These are phyloP conservation scores for Claviceps purpurea DNA, from an alignment of 2,329 filamentous ascomycete species.

Conservation along the genomic window DNA sequence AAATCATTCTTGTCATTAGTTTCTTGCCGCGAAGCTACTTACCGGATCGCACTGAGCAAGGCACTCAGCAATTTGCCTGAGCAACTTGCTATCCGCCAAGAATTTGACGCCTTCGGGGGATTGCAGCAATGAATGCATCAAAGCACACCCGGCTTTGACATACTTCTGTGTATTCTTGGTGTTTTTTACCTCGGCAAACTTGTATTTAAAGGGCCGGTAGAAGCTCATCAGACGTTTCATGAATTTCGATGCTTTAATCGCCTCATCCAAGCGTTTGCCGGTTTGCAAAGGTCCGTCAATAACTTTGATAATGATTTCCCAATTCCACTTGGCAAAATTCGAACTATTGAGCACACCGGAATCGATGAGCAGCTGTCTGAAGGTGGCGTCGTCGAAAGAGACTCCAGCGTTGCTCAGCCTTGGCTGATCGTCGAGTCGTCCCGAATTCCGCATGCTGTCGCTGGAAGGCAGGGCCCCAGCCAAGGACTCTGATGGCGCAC, in stretches of 20 bases:
- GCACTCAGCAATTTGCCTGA: constrained; percentile 90
- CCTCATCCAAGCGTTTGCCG: constrained; percentile 84
- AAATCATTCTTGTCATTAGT: background rate
- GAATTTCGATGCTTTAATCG: constrained; percentile 89
- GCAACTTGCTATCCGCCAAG: constrained; percentile 78
- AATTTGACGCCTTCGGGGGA: constrained; percentile 76
- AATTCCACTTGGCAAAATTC: constrained; percentile 93
- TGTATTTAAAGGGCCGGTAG: constrained; percentile 91
- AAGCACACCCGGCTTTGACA: constrained; percentile 73
- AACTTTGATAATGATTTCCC: constrained; percentile 80
- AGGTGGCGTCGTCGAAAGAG: constrained; percentile 45
- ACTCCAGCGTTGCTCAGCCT: constrained; percentile 31
- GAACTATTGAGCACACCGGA: constrained; percentile 79
- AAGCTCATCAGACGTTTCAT: constrained; percentile 91
- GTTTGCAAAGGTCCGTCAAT: constrained; percentile 88
- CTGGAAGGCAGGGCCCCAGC: constrained; percentile 27
- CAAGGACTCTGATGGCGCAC: constrained; percentile 37
- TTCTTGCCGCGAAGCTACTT: constrained; percentile 15
- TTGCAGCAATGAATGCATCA: constrained; percentile 77
- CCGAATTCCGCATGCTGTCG: constrained; percentile 34
- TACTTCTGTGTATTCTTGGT: constrained; percentile 92
- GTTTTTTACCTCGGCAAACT: constrained; percentile 81
- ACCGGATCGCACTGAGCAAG: constrained; percentile 88
- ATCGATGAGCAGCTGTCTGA: constrained; percentile 55
- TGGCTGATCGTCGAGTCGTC: constrained; percentile 41